Evolutionary conservation across 345 rosid genomes (phyloP), one percentile per base, ranked within the genome.

Genomic region (Eucalyptus urophylla): DNA sequence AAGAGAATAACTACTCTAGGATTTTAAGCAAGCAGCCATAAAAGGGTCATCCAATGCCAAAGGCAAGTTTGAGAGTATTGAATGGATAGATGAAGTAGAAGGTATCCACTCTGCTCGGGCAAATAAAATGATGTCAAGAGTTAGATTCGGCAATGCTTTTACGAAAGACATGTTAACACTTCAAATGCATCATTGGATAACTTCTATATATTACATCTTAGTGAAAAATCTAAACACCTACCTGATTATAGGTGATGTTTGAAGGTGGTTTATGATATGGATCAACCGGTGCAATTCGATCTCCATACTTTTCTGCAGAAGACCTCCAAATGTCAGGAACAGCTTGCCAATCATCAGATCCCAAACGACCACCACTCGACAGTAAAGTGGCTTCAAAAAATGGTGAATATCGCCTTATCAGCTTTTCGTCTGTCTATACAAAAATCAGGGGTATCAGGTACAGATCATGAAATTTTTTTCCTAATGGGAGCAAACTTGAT

Each of bases 261-360:
- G 94, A 93, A 43, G 98, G 97, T 12, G 99, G 97, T n/a, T 96
- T 93, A 89, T 97, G 99, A 91, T 95, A 95, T 2, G 96, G 97
- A 92, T 97, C 98, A 49, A 95, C 90, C 88, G 96, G 56, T 3
- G 99, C 98, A 58, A 95, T 89, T 69, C 45, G 92, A 91, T 95
- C 96, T 65, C 97, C 97, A 67, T 92, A 94, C 91, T 94, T 96
- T 53, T 97, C 95, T 1, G 95, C 97, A 58, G 96, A 90, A 91
- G 94, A 93, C 92, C 97, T 96, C 98, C 99, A 97, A 86, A 97
- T 93, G 72, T 97, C 99, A 87, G 98, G 99, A 91, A 96, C 96
- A 76, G 96, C 92, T 88, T 90, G 92, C 98, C 95, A 95, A 33
- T 94, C 96, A 89, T 91, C 91, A 88, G 95, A 92, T 44, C 85